Conservation (phyloP, 768 basidiomycete genomes). For the Amanita pallidorosea region DNA sequence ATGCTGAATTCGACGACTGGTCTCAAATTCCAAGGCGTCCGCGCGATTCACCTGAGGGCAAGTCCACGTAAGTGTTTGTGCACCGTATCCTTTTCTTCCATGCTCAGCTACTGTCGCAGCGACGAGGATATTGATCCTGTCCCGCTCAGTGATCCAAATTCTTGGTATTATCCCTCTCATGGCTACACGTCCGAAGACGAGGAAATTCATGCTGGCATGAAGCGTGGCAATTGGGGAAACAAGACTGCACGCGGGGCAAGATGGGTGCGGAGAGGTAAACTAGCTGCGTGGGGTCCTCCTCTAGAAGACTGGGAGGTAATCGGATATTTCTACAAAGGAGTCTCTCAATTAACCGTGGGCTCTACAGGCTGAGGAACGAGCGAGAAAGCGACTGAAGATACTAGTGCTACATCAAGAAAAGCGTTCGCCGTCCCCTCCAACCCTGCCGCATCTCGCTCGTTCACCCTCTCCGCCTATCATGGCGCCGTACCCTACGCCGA, state of each 20-base stretch:
- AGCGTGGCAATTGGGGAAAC: conserved; percentile 75
- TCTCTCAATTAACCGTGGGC: conserved; percentile 7
- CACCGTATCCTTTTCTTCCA: not conserved
- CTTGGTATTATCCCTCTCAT: conserved; percentile 81
- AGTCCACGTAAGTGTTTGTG: not conserved
- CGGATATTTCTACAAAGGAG: conserved; percentile 2
- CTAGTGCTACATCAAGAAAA: conserved; percentile 44
- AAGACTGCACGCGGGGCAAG: conserved; percentile 67
- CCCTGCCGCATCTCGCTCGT: conserved; percentile 65
- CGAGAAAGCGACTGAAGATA: conserved; percentile 67
- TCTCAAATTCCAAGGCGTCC: not conserved
- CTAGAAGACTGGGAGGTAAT: conserved; percentile 82
- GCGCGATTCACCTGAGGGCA: not conserved
- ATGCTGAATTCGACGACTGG: conserved; percentile 5
- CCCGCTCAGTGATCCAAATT: conserved; percentile 60
- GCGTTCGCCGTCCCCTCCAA: conserved; percentile 63
- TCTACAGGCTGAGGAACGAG: conserved; percentile 66
- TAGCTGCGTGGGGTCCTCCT: conserved; percentile 74
- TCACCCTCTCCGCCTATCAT: conserved; percentile 68
- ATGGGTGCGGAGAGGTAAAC: conserved; percentile 77
- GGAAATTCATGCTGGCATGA: conserved; percentile 30
- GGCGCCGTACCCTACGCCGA: conserved; percentile 66
- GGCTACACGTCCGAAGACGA: conserved; percentile 62
- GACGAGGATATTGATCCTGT: conserved; percentile 23
- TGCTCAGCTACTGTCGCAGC: conserved; percentile 2